A percentile compares a stretch with the other conserved stretches of the same genome.
Evolutionary conservation across 176 grass and related monocot species (phyloP).

Genomic region (Microstegium vimineum): DNA sequence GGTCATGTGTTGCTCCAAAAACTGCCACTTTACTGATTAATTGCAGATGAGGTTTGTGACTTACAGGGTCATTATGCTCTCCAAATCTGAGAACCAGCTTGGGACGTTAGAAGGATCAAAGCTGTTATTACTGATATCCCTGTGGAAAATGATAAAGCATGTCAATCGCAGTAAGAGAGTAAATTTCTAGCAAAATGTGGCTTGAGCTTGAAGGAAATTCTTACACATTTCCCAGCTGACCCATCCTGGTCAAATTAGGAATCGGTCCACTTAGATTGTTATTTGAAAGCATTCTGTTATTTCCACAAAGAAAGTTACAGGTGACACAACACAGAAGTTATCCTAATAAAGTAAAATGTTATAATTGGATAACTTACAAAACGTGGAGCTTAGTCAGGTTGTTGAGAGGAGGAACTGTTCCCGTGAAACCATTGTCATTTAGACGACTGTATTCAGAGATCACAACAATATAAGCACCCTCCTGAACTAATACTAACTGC

Average conservation of each 20-base stretch:
- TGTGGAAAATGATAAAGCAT: constrained; percentile 17
- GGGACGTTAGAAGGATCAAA: constrained; percentile 61
- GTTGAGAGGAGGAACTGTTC: constrained; percentile 37
- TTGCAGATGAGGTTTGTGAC: background rate
- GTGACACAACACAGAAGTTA: background rate
- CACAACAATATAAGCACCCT: constrained; percentile 21
- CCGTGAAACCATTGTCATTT: constrained; percentile 47
- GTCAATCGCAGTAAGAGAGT: constrained; percentile 2
- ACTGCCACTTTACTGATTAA: background rate
- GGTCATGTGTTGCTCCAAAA: background rate
- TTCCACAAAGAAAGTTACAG: background rate
- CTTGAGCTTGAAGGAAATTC: constrained; percentile 19
- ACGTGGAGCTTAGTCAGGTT: constrained; percentile 45
- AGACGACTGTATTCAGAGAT: constrained; percentile 49
- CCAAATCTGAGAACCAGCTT: constrained; percentile 51
- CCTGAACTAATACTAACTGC: background rate
- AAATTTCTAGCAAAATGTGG: constrained; percentile 2
- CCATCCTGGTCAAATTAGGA: constrained; percentile 55
- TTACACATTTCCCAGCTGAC: constrained; percentile 63
- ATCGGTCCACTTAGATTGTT: constrained; percentile 57
- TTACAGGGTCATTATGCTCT: constrained; percentile 49
- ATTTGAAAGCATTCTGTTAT: constrained; percentile 59
- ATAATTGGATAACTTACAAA: constrained; percentile 52
- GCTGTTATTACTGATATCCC: constrained; percentile 83
- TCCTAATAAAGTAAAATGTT: background rate